Evolutionary conservation across 2,329 filamentous ascomycete species (phyloP).

Genomic region (Sporothrix inflata): DNA sequence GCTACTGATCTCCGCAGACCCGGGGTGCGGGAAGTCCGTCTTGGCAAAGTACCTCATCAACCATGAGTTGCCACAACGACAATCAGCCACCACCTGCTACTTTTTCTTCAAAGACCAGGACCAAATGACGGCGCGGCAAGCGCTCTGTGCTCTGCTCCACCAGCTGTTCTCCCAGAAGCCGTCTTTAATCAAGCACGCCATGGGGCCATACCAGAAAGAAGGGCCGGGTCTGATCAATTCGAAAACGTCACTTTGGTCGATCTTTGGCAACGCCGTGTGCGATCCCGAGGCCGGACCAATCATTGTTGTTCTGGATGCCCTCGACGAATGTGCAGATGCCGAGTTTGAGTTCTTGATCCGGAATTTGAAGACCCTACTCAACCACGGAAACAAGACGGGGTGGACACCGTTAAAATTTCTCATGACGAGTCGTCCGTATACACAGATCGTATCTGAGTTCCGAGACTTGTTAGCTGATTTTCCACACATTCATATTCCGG

Average conservation of each 20-base stretch:
- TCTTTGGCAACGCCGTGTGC: slow-evolving; percentile 38
- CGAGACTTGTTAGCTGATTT: slow-evolving; percentile 12
- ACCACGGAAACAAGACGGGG: no score
- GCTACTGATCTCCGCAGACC: slow-evolving; percentile 45
- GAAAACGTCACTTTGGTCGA: slow-evolving; percentile 40
- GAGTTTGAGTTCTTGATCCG: slow-evolving; percentile 5
- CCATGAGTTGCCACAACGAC: slow-evolving; percentile 32
- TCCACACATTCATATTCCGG: slow-evolving; percentile 25
- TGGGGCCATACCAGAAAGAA: slow-evolving; percentile 36
- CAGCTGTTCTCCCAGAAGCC: slow-evolving; percentile 44
- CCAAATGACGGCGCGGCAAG: slow-evolving; percentile 42
- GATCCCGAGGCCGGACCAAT: slow-evolving; percentile 40
- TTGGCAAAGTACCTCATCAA: slow-evolving; percentile 43
- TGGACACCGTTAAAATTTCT: slow-evolving; percentile 4
- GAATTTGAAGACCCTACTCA: background rate
- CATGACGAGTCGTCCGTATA: slow-evolving; percentile 28
- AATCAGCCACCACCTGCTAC: slow-evolving; percentile 42
- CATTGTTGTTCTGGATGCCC: slow-evolving; percentile 45
- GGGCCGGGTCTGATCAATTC: slow-evolving; percentile 37
- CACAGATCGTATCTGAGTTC: slow-evolving; percentile 27
- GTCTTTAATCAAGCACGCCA: slow-evolving; percentile 42
- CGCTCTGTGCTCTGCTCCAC: slow-evolving; percentile 47
- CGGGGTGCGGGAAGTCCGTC: slow-evolving; percentile 47
- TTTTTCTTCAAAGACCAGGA: slow-evolving; percentile 50
- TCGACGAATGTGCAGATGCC: slow-evolving; percentile 41